Evolutionary conservation across 192 early-diverging fungal species (phyloP), one percentile per base, ranked within the genome.

Genomic region (Coemansia sp.): DNA sequence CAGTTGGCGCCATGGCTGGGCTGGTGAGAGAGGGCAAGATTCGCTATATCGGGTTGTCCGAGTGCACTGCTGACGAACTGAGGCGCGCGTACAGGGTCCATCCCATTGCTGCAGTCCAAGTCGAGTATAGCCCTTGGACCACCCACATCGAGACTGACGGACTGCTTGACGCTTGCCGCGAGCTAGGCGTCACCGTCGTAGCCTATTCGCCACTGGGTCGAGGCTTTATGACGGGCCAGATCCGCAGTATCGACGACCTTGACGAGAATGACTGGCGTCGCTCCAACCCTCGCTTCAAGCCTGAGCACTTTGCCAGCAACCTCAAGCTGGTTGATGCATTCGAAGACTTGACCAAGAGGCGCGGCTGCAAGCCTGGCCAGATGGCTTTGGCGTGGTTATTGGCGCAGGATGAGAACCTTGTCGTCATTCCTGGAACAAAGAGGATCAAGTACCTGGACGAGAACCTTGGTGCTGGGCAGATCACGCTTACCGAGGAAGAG

Each of bases 191-290:
- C 49, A 90, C 86, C n/a, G 72, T 92, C 12, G 80, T 96, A 20
- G 90, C 94, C 3, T 90, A 92, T 59, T 89, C 91, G 12, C 91
- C 91, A 5, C 70, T 94, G 10, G 92, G 90, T 8, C 84, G 89
- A 59, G 93, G 93, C 7, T 87, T 92, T 46, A 67, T 93, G 59
- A 89, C 89, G 3, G 90, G 91, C 18, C 75, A 82, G 12, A 87
- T 89, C 72, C 80, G 78, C 59, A 78, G 70, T 13, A 61, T 72
- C 36, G 86, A 88, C 6, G 88, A 91, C 34, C 76, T 93, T 16
- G 77, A 69, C 7, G 73, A 67, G 31, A 74, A 64, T 36, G 91
- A 93, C 67, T 87, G 75, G 69, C 78, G 91, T 60, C 66, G 74
- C n/a, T 65, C 41, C 16, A 73, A 76, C 51, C 84, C 88, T 18